Conservation (phyloP, 176 grass and related monocot genomes). For the Hordeum marinum region DNA sequence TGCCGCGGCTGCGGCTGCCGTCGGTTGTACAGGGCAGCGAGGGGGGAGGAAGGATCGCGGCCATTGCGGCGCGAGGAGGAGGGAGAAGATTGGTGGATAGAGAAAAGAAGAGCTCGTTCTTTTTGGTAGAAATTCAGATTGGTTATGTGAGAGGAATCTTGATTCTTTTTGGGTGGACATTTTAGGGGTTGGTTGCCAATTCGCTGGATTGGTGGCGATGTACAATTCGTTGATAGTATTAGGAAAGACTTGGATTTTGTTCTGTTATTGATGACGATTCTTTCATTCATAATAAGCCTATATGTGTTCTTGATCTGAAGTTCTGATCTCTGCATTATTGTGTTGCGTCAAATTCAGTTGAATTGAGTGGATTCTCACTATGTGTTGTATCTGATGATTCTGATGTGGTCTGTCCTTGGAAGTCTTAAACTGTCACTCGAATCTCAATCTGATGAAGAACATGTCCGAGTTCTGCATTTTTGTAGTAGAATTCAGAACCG, state of each 20-base stretch:
- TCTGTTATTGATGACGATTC: constrained; percentile 33
- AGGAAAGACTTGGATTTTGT: constrained; percentile 23
- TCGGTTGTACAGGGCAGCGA: constrained; percentile 34
- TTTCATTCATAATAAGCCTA: constrained; percentile 25
- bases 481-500: neutral
- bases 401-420: neutral
- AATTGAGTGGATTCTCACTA: neutral
- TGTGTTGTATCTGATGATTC: neutral
- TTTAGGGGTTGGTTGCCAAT: constrained; percentile 26
- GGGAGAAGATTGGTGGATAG: neutral
- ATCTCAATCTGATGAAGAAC: neutral
- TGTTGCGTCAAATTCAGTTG: neutral
- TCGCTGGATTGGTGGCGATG: constrained; percentile 16
- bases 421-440: neutral
- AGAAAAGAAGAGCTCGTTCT: constrained; percentile 25
- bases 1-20: neutral
- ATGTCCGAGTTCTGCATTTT: too few relatives aligned
- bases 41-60: neutral
- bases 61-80: neutral
- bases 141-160: constrained; percentile 23
- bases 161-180: constrained; percentile 33
- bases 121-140: constrained; percentile 42
- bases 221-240: constrained; percentile 25
- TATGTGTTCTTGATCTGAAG: neutral
- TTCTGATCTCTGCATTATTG: neutral